phyloP scores from a whole-genome alignment of 2,329 filamentous ascomycete species.

The Pleomassaria siparia region DNA sequence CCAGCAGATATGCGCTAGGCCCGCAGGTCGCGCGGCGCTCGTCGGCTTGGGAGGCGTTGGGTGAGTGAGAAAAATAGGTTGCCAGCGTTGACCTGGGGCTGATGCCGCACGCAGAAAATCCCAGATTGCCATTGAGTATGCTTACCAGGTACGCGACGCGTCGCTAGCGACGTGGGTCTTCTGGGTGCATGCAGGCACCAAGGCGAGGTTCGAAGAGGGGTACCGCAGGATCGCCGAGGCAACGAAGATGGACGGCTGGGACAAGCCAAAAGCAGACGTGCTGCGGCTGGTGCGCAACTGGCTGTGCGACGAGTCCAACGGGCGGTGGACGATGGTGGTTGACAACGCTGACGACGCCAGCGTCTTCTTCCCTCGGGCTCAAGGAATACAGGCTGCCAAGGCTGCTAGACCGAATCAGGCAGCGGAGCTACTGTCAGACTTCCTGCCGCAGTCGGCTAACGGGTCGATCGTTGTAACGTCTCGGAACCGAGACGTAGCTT shows the following conservation, averaged over 20 bases:
- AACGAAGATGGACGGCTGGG: conserved; percentile 9
- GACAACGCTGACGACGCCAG: conserved; percentile 15
- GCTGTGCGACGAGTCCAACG: conserved; percentile 13
- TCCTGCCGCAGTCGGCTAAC: conserved; percentile 12
- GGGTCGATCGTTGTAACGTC: conserved; percentile 18
- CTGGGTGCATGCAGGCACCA: conserved; percentile 14
- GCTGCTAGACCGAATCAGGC: not conserved
- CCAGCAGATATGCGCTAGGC: not conserved
- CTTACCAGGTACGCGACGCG: conserved; percentile 7
- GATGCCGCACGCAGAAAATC: conserved; percentile 12
- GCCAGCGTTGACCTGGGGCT: not conserved
- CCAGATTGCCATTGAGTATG: conserved; percentile 17
- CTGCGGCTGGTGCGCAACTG: conserved; percentile 14
- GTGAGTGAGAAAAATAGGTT: conserved; percentile 6
- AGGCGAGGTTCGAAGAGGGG: conserved; percentile 10
- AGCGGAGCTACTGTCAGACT: conserved; percentile 7
- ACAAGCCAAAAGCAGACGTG: conserved; percentile 11
- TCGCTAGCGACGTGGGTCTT: conserved; percentile 7
- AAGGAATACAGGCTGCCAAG: conserved; percentile 4
- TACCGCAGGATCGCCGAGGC: conserved; percentile 13
- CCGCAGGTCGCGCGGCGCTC: conserved; percentile 8
- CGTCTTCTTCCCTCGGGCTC: conserved; percentile 4
- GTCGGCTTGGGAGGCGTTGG: conserved; percentile 21
- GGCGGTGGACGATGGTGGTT: conserved; percentile 16
- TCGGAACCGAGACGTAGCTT: conserved; percentile 16